phyloP scores from a whole-genome alignment of 305 asterid genomes.

The Rubia balearica region DNA sequence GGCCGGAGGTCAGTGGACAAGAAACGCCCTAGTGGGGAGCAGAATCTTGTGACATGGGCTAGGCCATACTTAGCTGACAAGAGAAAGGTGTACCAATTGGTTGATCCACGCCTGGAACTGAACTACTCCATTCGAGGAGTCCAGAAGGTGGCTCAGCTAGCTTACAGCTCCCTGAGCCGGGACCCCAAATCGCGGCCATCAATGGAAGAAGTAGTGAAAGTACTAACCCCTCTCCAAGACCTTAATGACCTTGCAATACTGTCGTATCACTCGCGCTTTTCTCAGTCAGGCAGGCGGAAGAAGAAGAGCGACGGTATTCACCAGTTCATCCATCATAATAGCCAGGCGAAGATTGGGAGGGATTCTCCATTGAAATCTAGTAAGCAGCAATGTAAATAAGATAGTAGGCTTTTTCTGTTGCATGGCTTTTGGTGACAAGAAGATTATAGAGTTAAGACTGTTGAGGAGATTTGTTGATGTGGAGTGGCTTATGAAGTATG shows the following conservation, averaged over 20 bases:
- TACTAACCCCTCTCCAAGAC: constrained; percentile 59
- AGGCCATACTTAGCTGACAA: constrained; percentile 75
- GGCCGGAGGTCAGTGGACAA: constrained; percentile 94
- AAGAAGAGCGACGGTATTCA: constrained; percentile 48
- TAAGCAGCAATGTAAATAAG: constrained; percentile 45
- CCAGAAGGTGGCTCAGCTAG: constrained; percentile 63
- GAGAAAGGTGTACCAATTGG: constrained; percentile 70
- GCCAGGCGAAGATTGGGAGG: constrained; percentile 41
- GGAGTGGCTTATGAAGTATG: constrained; percentile 2
- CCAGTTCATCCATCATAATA: constrained; percentile 26
- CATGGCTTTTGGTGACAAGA: constrained; percentile 16
- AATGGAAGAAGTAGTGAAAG: constrained; percentile 79
- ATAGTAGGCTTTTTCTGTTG: constrained; percentile 9
- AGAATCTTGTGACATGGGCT: constrained; percentile 88
- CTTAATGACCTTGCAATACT: constrained; percentile 71
- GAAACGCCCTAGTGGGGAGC: constrained; percentile 81
- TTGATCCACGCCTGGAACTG: constrained; percentile 82
- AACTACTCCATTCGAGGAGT: constrained; percentile 81
- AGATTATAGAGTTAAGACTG: constrained; percentile 5
- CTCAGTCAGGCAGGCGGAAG: constrained; percentile 52
- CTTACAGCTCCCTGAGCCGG: constrained; percentile 58
- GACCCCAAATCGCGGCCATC: constrained; percentile 81
- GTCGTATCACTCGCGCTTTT: constrained; percentile 53
- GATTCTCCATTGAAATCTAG: constrained; percentile 41
- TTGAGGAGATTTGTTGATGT: constrained; percentile 3